Percentiles rank a stretch among this genome's conserved stretches.
These are phyloP conservation scores for Aspergillus cavernicola DNA, from an alignment of 495 filamentous ascomycete genomes.

Conservation along the genomic window DNA sequence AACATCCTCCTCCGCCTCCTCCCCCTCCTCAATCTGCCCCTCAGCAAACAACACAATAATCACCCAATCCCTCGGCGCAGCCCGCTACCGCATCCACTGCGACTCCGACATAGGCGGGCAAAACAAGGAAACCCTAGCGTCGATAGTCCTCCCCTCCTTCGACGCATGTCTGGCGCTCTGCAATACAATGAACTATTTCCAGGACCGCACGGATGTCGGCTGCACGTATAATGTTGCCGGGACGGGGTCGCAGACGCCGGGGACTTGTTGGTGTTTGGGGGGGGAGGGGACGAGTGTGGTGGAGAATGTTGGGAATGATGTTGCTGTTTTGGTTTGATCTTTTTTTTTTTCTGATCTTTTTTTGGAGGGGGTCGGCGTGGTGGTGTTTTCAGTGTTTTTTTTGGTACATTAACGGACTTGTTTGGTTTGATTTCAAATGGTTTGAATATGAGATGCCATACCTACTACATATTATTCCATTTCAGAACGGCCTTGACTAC, in stretches of 20 bases:
- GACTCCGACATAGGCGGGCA: constrained; percentile 6
- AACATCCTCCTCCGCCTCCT: neutral
- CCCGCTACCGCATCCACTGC: constrained; percentile 12
- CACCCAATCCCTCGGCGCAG: neutral
- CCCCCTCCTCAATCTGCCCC: constrained; percentile 3
- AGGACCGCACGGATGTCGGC: constrained; percentile 11
- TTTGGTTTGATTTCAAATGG: too few species aligned
- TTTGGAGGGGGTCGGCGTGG: neutral
- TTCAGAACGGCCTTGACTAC: constrained; percentile 9
- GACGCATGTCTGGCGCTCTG: constrained; percentile 9
- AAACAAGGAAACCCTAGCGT: constrained; percentile 8
- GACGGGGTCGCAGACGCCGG: constrained; percentile 11
- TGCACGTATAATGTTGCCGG: constrained; percentile 11
- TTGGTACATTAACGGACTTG: too few species aligned
- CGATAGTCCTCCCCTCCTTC: constrained; percentile 5
- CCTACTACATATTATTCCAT: neutral
- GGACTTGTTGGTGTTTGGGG: constrained; percentile 14
- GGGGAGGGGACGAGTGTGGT: neutral
- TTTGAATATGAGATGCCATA: neutral
- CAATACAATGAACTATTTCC: constrained; percentile 14
- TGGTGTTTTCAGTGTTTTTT: too few species aligned
- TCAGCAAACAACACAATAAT: constrained; percentile 9
- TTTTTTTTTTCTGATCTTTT: neutral
- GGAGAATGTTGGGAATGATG: constrained; percentile 9
- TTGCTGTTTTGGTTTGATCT: neutral